These are phyloP conservation scores for Begonia loranthoides DNA, from an alignment of 306 rosid species.

Conservation along the genomic window DNA sequence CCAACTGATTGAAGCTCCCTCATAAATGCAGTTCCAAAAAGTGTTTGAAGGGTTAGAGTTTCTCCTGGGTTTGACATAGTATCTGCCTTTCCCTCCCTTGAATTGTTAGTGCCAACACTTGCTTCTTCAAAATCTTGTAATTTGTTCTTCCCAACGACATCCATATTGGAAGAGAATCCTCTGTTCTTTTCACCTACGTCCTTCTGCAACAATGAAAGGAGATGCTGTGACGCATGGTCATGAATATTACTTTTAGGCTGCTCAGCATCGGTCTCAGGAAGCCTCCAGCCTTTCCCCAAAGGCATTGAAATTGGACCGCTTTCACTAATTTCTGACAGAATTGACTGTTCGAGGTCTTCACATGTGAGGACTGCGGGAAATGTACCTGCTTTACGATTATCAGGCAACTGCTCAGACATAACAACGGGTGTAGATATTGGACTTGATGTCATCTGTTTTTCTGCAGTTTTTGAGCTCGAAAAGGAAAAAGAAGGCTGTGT, in stretches of 20 bases:
- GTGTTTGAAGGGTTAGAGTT: conserved; percentile 67
- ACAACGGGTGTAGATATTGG: conserved; percentile 18
- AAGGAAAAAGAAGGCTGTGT: conserved; percentile 26
- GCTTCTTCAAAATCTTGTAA: conserved; percentile 23
- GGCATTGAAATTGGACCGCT: conserved; percentile 26
- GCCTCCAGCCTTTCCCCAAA: conserved; percentile 25
- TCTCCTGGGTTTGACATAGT: conserved; percentile 41
- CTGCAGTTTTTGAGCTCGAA: conserved; percentile 32
- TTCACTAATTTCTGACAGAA: conserved; percentile 56
- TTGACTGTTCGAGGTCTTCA: conserved; percentile 89
- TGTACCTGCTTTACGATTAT: conserved; percentile 39
- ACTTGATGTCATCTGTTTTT: conserved; percentile 22
- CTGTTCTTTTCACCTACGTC: conserved; percentile 35
- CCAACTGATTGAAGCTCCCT: conserved; percentile 92
- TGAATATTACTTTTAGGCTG: conserved; percentile 35
- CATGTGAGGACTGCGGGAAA: conserved; percentile 73
- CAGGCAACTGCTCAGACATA: conserved; percentile 31
- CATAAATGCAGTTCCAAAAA: conserved; percentile 96
- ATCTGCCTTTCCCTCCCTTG: conserved; percentile 37
- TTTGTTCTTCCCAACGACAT: conserved; percentile 6
- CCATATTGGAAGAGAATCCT: conserved; percentile 26
- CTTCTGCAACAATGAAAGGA: conserved; percentile 80
- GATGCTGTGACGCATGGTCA: conserved; percentile 65
- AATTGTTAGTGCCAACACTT: conserved; percentile 19
- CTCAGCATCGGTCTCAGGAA: conserved; percentile 31